Evolutionary conservation across 2,329 filamentous ascomycete genomes (phyloP), one percentile per base, ranked within the genome.

Genomic region (Hymenoscyphus albidus): DNA sequence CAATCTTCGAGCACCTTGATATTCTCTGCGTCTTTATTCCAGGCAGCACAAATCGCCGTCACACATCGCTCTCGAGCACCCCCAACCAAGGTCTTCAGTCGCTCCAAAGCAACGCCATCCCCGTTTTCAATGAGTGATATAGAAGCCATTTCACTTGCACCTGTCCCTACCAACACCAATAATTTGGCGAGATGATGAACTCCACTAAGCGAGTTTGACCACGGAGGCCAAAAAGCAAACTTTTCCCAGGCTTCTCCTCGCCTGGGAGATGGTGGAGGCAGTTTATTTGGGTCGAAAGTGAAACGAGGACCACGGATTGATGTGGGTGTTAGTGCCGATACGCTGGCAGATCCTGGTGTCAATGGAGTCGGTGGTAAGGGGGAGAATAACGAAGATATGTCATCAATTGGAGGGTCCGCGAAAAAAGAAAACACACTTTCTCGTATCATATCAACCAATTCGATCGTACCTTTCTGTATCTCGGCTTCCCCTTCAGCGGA

Each of bases 1-100:
- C 96, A 99, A 74, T 97, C 92, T 76, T 99, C 96, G 2, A 99
- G 84, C 69, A 90, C 87, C 76, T 94, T 96, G 79, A 94, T 93
- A 70, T 93, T 91, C 76, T 97, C 92, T 2, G 94, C 92, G 77
- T 99, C 96, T 62, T 88, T 89, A 72, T 92, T 94, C 96, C 95
- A 99, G 0, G 93, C 91, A 14, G 90, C 89, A 74, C 92, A 97
- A 22, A 96, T 85, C 1, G 93, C 93, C 38, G 88, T 88, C 2
- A 96, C 88, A 67, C 90, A 94, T 68, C 95, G 86, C 74, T 99
- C 96, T 61, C 95, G 86, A 6, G 93, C 88, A 14, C 85, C 83
- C 35, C 88, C 88, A 51, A 98, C 90, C 59, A 98, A 83, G 2
- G 83, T 78, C 72, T 88, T 92, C 58, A 99, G 81, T 57, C 87